A percentile compares a stretch with the other conserved stretches of the same genome.
Evolutionary conservation across 306 rosid species (phyloP).

Genomic region (Inga leiocalycina): DNA sequence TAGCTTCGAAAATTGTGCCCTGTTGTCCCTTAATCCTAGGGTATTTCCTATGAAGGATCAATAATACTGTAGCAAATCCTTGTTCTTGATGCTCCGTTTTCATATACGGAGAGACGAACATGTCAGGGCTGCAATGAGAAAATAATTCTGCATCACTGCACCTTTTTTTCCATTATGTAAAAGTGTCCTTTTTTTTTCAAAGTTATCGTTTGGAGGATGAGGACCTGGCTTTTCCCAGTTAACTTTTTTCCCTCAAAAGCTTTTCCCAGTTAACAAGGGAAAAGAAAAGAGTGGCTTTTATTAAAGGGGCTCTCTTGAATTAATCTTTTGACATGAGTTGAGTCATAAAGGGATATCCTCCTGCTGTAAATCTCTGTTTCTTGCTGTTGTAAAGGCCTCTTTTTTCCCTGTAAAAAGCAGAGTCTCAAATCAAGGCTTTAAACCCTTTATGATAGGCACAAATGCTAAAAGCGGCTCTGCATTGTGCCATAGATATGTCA

Average conservation of each 20-base stretch:
- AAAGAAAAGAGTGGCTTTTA: slow-evolving; percentile 8
- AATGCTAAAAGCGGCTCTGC: slow-evolving; percentile 40
- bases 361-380: not conserved
- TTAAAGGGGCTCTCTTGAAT: slow-evolving; percentile 19
- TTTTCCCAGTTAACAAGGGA: not conserved
- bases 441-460: slow-evolving; percentile 29
- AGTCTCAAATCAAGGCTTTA: slow-evolving; percentile 46
- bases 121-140: not conserved
- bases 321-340: slow-evolving; percentile 31
- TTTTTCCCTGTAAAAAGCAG: slow-evolving; percentile 38
- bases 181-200: not conserved
- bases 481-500: slow-evolving; percentile 16
- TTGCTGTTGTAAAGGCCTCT: slow-evolving; percentile 29
- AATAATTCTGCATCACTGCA: not conserved
- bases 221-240: not conserved
- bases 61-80: not conserved
- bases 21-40: not conserved
- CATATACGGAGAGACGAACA: not conserved
- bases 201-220: not conserved
- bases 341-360: slow-evolving; percentile 45
- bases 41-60: not conserved
- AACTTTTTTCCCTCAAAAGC: too few species aligned
- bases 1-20: not conserved
- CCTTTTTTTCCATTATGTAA: not conserved
- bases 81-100: not conserved